These are phyloP conservation scores for Discostella stelligera DNA, from an alignment of 352 stramenopile genomes.

Conservation along the genomic window DNA sequence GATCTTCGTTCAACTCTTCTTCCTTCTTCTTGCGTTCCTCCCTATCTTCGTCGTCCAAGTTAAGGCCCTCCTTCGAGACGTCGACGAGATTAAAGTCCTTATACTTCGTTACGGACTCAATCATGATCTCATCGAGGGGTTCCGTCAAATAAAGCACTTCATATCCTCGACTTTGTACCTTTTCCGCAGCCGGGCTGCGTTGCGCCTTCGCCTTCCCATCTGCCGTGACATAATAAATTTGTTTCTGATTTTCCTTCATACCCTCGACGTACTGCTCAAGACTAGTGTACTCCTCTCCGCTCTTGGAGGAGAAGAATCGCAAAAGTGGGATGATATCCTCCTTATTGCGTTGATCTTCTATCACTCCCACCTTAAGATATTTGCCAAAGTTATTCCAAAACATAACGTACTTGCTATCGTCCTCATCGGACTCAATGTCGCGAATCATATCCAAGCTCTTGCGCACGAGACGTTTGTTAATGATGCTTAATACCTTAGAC, in stretches of 20 bases:
- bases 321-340: conserved; percentile 98
- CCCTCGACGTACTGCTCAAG: conserved; percentile 99
- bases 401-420: conserved; percentile 93
- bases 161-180: conserved; percentile 99
- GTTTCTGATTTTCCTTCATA: conserved; percentile 92
- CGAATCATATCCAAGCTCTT: conserved; percentile 99
- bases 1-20: conserved; percentile 97
- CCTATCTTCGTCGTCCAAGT: conserved; percentile 87
- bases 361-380: conserved; percentile 99
- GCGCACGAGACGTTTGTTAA: conserved; percentile 99
- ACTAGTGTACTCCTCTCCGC: conserved; percentile 92
- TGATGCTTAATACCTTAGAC: conserved; percentile 99
- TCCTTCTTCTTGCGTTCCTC: conserved; percentile 97
- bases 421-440: conserved; percentile 95
- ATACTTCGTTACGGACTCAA: conserved; percentile 99
- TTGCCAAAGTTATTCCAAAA: conserved; percentile 99
- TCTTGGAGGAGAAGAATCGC: conserved; percentile 98
- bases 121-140: conserved; percentile 99
- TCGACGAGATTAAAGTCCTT: conserved; percentile 99
- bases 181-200: conserved; percentile 99
- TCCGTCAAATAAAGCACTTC: conserved; percentile 99
- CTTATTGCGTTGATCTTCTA: conserved; percentile 99
- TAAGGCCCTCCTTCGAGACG: conserved; percentile 94
- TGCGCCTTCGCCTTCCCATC: conserved; percentile 98
- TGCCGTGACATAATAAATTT: conserved; percentile 99